Percentiles rank a stretch among this genome's conserved stretches.
phyloP scores from a whole-genome alignment of 139 green algal species.

The Closterium sp. region DNA sequence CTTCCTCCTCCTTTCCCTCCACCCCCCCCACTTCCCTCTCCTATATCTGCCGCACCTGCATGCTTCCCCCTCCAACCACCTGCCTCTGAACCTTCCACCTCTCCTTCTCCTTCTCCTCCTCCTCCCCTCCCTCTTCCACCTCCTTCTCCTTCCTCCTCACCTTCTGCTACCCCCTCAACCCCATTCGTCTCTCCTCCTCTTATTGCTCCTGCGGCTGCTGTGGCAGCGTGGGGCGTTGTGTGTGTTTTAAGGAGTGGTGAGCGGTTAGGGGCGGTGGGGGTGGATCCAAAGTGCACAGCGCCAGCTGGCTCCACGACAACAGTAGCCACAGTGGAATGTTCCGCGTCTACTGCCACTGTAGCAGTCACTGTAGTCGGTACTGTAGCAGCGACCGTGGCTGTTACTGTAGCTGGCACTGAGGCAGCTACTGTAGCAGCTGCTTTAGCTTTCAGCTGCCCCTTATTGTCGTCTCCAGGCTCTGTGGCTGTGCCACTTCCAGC shows the following conservation, averaged over 20 bases:
- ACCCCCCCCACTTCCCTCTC: not conserved
- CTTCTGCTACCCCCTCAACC: not conserved
- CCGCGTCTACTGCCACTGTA: not conserved
- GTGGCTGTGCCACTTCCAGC: not conserved
- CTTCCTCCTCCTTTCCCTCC: not conserved
- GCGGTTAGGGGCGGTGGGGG: too few species aligned
- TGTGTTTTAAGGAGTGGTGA: too few species aligned
- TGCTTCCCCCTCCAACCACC: not conserved
- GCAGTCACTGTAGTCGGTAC: not conserved
- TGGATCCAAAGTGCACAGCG: too few species aligned
- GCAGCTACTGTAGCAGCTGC: too few species aligned
- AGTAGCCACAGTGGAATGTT: not conserved
- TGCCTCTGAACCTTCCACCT: not conserved
- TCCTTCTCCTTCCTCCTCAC: not conserved
- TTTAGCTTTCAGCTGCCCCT: too few species aligned
- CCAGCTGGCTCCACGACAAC: not conserved
- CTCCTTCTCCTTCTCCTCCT: not conserved
- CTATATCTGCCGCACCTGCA: not conserved
- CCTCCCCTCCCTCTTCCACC: too few species aligned
- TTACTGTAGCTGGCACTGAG: not conserved
- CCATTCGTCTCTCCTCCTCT: not conserved
- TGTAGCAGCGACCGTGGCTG: not conserved
- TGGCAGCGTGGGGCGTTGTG: too few species aligned
- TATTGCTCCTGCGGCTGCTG: not conserved
- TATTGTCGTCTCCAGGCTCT: too few species aligned